Evolutionary conservation across 2,329 filamentous ascomycete species (phyloP), one percentile per base, ranked within the genome.

Genomic region (Colletotrichum sp.): DNA sequence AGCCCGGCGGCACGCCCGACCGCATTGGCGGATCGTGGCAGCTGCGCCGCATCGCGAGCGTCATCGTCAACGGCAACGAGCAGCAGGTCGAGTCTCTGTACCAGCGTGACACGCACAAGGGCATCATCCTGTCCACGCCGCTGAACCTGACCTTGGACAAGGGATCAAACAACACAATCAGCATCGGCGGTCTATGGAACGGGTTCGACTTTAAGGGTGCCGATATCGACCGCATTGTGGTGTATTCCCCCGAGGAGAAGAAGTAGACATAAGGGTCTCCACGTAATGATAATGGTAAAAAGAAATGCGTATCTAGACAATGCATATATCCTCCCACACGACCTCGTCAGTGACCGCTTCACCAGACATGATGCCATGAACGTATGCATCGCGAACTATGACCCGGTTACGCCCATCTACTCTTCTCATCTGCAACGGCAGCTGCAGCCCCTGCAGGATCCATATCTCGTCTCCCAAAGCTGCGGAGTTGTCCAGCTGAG

Each of bases 1-100:
- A 87, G 72, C 86, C 90, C 3, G 87, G 86, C 57, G 90, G 90
- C 8, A 81, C 83, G 0, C 90, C 90, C 0, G 90, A 92, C 77
- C 87, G 90, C 8, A 91, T 92, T 69, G 88, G 88, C 7, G 90
- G 90, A 0, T 81, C 84, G 0, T 92, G 90, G 90, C 88, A 91
- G 74, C 81, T 92, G 8, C 86, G 90, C 6, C 86, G 90, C 12
- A 89, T 92, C 70, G 88, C 87, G 77, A 91, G 90, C 62, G 90
- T 92, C 3, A 82, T 91, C 0, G 88, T 92, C 4, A 92, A 91
- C 74, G 87, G 85, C 4, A 83, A 83, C 8, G 77, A 77, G 4
- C 74, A 79, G 5, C 79, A 85, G 38, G 82, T 90, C 6, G 86
- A 91, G 71, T 84, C 81, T 0, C 79, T 90, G 8, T 89, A 86